A percentile compares a stretch with the other conserved stretches of the same genome.
Evolutionary conservation across 1,284 basidiomycete genomes (phyloP).

Genomic region (Moniliella sp.): DNA sequence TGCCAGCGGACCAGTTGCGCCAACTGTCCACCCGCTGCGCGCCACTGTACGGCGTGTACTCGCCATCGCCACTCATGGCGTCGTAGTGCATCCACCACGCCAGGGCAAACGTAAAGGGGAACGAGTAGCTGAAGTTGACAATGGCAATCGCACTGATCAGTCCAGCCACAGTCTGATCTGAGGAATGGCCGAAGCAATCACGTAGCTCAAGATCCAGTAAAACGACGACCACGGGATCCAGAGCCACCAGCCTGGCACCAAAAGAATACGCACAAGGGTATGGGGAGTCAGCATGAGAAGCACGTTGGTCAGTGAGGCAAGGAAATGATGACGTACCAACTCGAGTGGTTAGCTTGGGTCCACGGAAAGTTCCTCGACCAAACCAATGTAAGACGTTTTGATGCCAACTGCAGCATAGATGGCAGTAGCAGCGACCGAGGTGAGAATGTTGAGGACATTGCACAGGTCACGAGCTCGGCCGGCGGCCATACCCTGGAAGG

Average conservation of each 20-base stretch:
- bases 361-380: slow-evolving; percentile 43
- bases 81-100: slow-evolving; percentile 12
- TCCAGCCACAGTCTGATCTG: slow-evolving; percentile 43
- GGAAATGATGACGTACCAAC: too few species aligned
- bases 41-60: slow-evolving; percentile 4
- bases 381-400: slow-evolving; percentile 45
- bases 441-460: slow-evolving; percentile 27
- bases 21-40: slow-evolving; percentile 7
- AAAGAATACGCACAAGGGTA: too few species aligned
- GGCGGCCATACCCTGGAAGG: slow-evolving; percentile 40
- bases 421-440: slow-evolving; percentile 21
- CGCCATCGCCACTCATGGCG: slow-evolving; percentile 9
- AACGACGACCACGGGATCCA: slow-evolving; percentile 39
- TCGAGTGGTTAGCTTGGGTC: too few species aligned
- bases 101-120: slow-evolving; percentile 43
- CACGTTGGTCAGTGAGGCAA: too few species aligned
- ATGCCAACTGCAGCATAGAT: slow-evolving; percentile 25
- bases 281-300: too few species aligned
- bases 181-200: slow-evolving; percentile 45
- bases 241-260: slow-evolving; percentile 37
- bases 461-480: slow-evolving; percentile 17
- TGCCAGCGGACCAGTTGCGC: slow-evolving; percentile 10
- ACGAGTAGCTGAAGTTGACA: slow-evolving; percentile 76
- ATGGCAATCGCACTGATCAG: slow-evolving; percentile 66
- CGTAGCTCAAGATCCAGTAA: slow-evolving; percentile 38